Percentiles rank a stretch among this genome's conserved stretches.
phyloP scores from a whole-genome alignment of 768 basidiomycete species.

The Amylocystis lapponica region DNA sequence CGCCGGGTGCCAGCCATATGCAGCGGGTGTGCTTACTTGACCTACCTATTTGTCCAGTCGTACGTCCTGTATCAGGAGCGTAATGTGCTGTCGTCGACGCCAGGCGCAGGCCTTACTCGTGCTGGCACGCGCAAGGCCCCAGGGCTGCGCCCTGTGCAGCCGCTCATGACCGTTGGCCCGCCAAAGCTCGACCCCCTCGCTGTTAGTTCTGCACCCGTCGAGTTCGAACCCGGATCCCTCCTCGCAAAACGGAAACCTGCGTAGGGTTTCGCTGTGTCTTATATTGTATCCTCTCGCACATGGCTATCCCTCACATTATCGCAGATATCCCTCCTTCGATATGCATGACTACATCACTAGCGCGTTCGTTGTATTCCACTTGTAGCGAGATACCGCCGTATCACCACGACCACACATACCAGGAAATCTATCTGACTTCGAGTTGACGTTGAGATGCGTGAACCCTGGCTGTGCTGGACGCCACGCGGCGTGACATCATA shows the following conservation, averaged over 20 bases:
- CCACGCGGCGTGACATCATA: too few relatives aligned
- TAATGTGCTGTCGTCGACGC: constrained; percentile 45
- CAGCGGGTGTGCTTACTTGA: not conserved
- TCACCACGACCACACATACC: too few relatives aligned
- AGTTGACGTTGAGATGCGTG: too few relatives aligned
- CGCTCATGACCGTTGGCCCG: constrained; percentile 43
- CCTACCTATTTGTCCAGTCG: constrained; percentile 42
- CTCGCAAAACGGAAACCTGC: constrained; percentile 44
- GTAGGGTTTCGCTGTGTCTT: not conserved
- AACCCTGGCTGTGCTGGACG: too few relatives aligned
- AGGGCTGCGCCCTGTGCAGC: constrained; percentile 37
- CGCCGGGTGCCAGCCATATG: too few relatives aligned
- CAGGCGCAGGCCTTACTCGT: constrained; percentile 29
- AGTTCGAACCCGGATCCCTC: constrained; percentile 75
- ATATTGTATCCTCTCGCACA: not conserved
- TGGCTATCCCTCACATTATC: not conserved
- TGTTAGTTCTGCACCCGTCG: constrained; percentile 29
- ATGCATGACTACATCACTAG: too few relatives aligned
- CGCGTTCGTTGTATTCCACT: too few relatives aligned
- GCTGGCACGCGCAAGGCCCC: constrained; percentile 29
- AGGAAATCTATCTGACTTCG: too few relatives aligned
- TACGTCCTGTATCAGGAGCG: constrained; percentile 81
- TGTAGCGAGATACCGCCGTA: too few relatives aligned
- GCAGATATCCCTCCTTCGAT: too few relatives aligned
- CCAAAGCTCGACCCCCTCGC: constrained; percentile 27